Evolutionary conservation across 139 green algal genomes (phyloP), one percentile per base, ranked within the genome.

Genomic region (Volvox reticuliferus): DNA sequence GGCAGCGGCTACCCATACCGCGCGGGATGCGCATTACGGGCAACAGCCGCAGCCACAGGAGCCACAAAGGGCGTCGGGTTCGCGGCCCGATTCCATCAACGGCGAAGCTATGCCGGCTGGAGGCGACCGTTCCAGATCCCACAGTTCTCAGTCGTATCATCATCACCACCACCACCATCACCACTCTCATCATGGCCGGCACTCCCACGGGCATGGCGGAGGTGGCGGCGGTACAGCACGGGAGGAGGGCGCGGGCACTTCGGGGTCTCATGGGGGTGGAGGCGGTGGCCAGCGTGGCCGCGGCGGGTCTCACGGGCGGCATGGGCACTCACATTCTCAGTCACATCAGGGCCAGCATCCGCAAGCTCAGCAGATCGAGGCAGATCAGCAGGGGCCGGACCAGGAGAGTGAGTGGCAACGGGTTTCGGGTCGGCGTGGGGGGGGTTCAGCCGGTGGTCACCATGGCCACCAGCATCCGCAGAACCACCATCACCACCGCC

Each of bases 351-450:
- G 30, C 18, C 21, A 50, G n/a, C 69, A 71, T 36, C 67, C 82
- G 69, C 44, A 89, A 50, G 44, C 44, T 55, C 69, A 73, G n/a
- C 35, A 71, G 44, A 1, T 5, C 37, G 37, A 44, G 6, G 37
- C 3, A n/a, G 28, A n/a, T n/a, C 13, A 32, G 71, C 24, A 69
- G n/a, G 21, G 20, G 30, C 17, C 19, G 20, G 30, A 68, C 2
- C 36, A 17, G 26, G 86, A 76, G 50, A 30, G 83, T 37, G 71
- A 90, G 86, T 90, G 86, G 86, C 86, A 90, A 32, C 86, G 50
- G 18, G 86, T 90, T 50, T 76, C 86, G 5, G 73, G 32, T 55
- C 71, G 86, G 9, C 71, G 86, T 3, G 84, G 84, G 6, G 84
- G 84, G 21, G 50, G 67, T 18, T 68, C 78, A 1, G 21, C 12